Conservation (phyloP, 805 yeast species). For the Pichia membranifaciens region DNA sequence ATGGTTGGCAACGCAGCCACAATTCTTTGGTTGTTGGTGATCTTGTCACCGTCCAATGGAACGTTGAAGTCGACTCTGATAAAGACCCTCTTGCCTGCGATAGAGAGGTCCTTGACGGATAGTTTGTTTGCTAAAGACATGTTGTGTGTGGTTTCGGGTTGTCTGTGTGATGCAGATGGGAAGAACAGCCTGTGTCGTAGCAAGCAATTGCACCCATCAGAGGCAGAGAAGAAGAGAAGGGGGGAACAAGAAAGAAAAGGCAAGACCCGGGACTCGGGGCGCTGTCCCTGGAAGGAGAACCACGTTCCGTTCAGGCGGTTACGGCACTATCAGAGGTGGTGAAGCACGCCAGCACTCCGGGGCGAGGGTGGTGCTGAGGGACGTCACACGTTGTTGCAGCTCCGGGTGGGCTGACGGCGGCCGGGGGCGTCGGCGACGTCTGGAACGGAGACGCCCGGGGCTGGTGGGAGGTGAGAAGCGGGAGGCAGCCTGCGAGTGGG, state of each 20-base stretch:
- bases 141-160: not conserved
- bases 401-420: conserved; percentile 7
- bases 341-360: not conserved
- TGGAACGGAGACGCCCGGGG: not conserved
- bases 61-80: conserved; percentile 97
- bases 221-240: not conserved
- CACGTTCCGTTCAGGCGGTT: no score
- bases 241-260: not conserved
- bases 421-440: not conserved
- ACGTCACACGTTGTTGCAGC: not conserved
- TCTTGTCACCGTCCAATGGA: conserved; percentile 90
- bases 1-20: conserved; percentile 99
- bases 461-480: not conserved
- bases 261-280: no score
- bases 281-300: no score
- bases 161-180: no score
- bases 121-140: conserved; percentile 95
- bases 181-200: no score
- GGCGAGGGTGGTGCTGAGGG: not conserved
- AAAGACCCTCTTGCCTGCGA: conserved; percentile 90
- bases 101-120: conserved; percentile 84
- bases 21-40: conserved; percentile 99
- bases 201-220: no score
- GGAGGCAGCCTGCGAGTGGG: not conserved
- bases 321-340: no score